phyloP scores from a whole-genome alignment of 75 land plant species.

The Selaginella moellendorffii region DNA sequence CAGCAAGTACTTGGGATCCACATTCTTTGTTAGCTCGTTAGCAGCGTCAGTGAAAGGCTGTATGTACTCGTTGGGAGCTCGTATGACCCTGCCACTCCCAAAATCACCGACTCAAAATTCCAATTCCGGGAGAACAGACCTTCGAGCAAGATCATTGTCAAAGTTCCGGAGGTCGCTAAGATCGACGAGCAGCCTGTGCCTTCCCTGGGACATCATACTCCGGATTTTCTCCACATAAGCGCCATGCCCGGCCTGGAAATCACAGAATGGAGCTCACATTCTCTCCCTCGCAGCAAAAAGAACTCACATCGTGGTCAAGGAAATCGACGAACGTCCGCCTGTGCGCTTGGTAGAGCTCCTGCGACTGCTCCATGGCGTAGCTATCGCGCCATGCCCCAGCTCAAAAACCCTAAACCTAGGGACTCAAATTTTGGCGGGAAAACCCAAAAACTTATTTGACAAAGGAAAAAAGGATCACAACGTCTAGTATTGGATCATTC shows the following conservation, averaged over 20 bases:
- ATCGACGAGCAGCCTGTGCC: slow-evolving; percentile 63
- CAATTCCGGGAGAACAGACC: slow-evolving; percentile 40
- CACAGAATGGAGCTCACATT: not conserved
- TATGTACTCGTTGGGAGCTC: slow-evolving; percentile 63
- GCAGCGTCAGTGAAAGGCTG: slow-evolving; percentile 81
- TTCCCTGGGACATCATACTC: slow-evolving; percentile 39
- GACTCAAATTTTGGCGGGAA: not conserved
- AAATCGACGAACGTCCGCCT: slow-evolving; percentile 76
- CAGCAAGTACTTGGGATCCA: slow-evolving; percentile 61
- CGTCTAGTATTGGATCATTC: slow-evolving; percentile 19
- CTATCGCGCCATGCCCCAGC: not conserved
- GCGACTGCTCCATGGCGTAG: slow-evolving; percentile 53
- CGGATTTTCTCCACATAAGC: slow-evolving; percentile 50
- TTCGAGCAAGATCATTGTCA: slow-evolving; percentile 50
- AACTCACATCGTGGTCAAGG: slow-evolving; percentile 66
- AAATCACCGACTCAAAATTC: not conserved
- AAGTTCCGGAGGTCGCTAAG: slow-evolving; percentile 63
- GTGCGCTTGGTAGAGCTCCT: slow-evolving; percentile 43
- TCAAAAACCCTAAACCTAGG: not conserved
- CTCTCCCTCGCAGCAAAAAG: no score
- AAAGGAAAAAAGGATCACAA: no score
- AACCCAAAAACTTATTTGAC: no score
- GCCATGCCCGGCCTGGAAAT: slow-evolving; percentile 52
- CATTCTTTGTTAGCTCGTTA: slow-evolving; percentile 44
- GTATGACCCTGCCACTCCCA: slow-evolving; percentile 38